Conservation (phyloP, 2,329 filamentous ascomycete species). For the Paradendryphiella salina region DNA sequence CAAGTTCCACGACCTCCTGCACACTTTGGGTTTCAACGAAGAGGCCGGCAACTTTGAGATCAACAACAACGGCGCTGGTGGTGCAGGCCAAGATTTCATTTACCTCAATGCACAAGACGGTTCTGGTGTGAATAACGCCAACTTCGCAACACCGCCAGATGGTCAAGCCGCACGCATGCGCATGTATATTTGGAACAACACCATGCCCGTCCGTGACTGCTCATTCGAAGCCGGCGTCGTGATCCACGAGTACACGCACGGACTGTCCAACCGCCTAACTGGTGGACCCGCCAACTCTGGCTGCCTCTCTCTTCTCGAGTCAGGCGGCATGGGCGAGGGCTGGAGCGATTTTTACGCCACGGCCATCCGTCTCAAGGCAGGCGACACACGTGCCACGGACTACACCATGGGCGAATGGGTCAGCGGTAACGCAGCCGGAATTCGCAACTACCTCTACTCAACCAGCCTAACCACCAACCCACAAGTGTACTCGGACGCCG, state of each 20-base stretch:
- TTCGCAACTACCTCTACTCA: conserved; percentile 57
- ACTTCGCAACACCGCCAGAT: conserved; percentile 56
- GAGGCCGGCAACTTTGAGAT: conserved; percentile 62
- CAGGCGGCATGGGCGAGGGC: conserved; percentile 62
- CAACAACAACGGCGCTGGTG: conserved; percentile 60
- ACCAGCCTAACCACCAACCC: conserved; percentile 57
- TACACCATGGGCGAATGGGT: conserved; percentile 59
- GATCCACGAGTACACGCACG: conserved; percentile 55
- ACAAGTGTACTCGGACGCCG: conserved; percentile 53
- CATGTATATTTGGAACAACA: conserved; percentile 61
- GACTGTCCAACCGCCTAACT: conserved; percentile 61
- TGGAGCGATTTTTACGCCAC: conserved; percentile 62
- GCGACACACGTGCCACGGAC: conserved; percentile 53
- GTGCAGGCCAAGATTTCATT: conserved; percentile 56
- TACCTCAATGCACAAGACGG: conserved; percentile 63
- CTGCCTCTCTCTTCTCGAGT: conserved; percentile 55
- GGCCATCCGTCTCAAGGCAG: conserved; percentile 53
- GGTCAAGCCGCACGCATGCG: conserved; percentile 56
- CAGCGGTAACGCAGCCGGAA: conserved; percentile 50
- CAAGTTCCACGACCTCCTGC: conserved; percentile 62
- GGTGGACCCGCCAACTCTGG: conserved; percentile 60
- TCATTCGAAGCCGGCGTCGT: conserved; percentile 64
- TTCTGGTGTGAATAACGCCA: conserved; percentile 58
- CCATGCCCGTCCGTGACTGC: conserved; percentile 57
- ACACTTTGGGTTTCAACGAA: conserved; percentile 62